Base-by-base conservation (phyloP, 23 red algal species). In the Gracilaria gracilis region DNA sequence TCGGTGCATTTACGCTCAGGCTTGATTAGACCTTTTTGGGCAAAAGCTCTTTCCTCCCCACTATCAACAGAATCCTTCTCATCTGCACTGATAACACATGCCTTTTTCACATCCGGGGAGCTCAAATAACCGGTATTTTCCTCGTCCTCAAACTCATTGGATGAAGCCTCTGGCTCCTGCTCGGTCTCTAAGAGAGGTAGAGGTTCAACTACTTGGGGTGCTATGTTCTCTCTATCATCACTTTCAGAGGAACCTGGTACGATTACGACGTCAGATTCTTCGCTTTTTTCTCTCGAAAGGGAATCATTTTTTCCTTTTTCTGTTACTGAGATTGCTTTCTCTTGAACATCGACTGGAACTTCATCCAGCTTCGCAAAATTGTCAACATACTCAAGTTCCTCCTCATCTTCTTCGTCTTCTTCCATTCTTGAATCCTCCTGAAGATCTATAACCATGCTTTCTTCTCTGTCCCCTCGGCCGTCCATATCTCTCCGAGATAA, bases 391-490 rank as follows among this genome's bases (percentile, higher is more conserved):
- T 14, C 32, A 9, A 69, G 13, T 32, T 20, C 31, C 72, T 25
- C 39, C 1, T 49, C 72, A 2, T 77, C 72, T 28, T 77, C 42
- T 17, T 48, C 72, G 14, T 50, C 42, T 25, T 37, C 72, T 25
- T 0, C 72, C 72, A 50, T 77, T 28, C 42, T 77, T 0, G 72
- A 50, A 9, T 50, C 39, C 15, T 77, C 72, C 46, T 77, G 72
- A 25, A 77, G 12, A 77, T 77, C 39, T 33, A 77, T 77, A 6
- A 25, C 72, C 0, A n/a, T n/a, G n/a, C n/a, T n/a, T n/a, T 77
- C 21, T 29, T 77, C 39, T 12, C 36, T 33, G 50, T 25, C 31
- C 9, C 11, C 3, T 46, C 13, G 33, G 0, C 37, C 64, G 14
- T 1, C 11, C 64, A 7, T 32, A 17, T 20, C 64, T 69, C 64